Conservation (phyloP, 306 rosid genomes). For the Lotus japonicus region DNA sequence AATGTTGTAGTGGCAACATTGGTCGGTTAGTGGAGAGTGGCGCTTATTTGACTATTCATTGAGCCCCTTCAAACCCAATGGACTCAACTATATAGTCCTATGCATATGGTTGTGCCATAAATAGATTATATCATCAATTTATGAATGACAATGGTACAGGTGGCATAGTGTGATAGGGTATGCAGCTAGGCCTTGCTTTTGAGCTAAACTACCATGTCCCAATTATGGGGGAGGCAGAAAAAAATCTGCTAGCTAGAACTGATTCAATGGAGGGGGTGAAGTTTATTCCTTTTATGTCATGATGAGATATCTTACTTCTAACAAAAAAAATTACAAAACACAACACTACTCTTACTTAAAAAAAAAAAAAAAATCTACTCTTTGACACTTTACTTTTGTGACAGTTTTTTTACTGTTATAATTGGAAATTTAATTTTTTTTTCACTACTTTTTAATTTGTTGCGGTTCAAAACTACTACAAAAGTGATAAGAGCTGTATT, state of each 20-base stretch:
- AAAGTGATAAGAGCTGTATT: no score
- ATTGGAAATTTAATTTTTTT: no score
- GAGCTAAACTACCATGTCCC: conserved; percentile 15
- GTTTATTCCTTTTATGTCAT: conserved; percentile 4
- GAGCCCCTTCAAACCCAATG: neutral
- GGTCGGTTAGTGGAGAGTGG: conserved; percentile 52
- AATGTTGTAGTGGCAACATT: no score
- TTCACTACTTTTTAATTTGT: no score
- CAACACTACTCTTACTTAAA: no score
- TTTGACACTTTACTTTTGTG: no score
- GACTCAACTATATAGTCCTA: neutral
- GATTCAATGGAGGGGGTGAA: neutral
- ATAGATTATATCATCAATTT: neutral
- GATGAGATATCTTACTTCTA: neutral
- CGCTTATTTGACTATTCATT: conserved; percentile 16
- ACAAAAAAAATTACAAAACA: no score
- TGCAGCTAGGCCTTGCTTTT: conserved; percentile 23
- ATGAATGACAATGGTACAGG: conserved; percentile 17
- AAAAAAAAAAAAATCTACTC: no score
- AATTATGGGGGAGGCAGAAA: conserved; percentile 12
- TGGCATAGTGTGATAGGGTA: conserved; percentile 27
- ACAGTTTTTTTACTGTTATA: no score
- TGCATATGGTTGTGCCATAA: neutral
- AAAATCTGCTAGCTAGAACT: neutral
- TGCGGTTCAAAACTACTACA: no score